Evolutionary conservation across 257 asterid genomes (phyloP), one percentile per base, ranked within the genome.

Genomic region (Solanum infundibuliforme): DNA sequence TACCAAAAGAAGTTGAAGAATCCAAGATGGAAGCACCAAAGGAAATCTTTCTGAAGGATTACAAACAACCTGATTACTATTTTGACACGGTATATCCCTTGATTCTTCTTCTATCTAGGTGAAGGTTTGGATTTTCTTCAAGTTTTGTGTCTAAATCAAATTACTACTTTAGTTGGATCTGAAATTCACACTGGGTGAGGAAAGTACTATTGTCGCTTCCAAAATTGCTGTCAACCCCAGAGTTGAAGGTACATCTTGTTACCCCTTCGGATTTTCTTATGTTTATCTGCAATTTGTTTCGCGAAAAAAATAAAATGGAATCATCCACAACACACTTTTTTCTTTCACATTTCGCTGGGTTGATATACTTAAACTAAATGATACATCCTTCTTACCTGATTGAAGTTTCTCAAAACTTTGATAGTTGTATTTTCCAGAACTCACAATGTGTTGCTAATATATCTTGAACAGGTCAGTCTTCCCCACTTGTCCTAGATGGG

Each of bases 41-140:
- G 89, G 99, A 97, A 94, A 96, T 97, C 35, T 97, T 94, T 60
- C 89, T 97, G 25, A 97, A 96, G 94, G 99, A 97, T 89, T 96
- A 96, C 94, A 95, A 95, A 90, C 95, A 93, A 89, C 98, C 99
- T 29, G 96, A 93, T 87, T 97, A 95, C 91, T 96, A 90, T 85
- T 96, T 97, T 87, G 99, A 97, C 31, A 89, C 92, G 92, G 99
- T 96, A 93, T 60, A 27, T 77, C 73, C 25, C 13, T 13, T 73
- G 29, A 34, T 88, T 31, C 52, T 58, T 52, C 83, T 58, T 73
- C 23, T 55, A 29, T 48, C 69, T 82, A 16, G 43, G 86, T 48
- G 39, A 48, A 82, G 31, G 85, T 81, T 48, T 46, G 39, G 43
- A 82, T 82, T 82, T 27, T 31, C 31, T 18, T 66, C 86, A 46